Evolutionary conservation across 768 basidiomycete genomes (phyloP), one percentile per base, ranked within the genome.

Genomic region (Termitomyces sp.): DNA sequence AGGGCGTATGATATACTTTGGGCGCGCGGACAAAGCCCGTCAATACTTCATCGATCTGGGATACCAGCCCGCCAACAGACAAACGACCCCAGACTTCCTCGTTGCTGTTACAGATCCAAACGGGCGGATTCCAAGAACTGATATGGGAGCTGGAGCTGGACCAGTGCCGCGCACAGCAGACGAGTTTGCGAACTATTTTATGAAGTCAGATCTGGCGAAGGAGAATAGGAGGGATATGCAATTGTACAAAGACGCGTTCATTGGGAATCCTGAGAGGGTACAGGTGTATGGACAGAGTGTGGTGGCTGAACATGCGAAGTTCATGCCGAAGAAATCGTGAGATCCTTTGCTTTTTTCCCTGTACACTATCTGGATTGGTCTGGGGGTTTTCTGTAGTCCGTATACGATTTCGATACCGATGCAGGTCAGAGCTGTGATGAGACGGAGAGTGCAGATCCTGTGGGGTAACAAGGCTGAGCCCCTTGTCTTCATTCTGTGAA

Each of bases 1-100:
- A 66, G 88, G 90, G 14, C 75, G 77, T 26, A 85, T 88, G 79
- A 83, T 83, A n/a, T 94, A 88, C 74, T 93, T 82, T 60, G 92
- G 91, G 0, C 84, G 83, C 3, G 82, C 84, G 13, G 71, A 78
- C 49, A 70, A 80, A 50, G 92, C 91, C 0, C 75, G 84, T 23
- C 77, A 83, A 62, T 93, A 93, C 72, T 92, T 94, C 74, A 77
- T 87, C 58, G 79, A 85, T 61, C 81, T 89, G 79, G 84, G 85
- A 7, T 85, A 83, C 63, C 71, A 74, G 48, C 84, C 84, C 12
- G 78, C 79, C 5, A 78, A 81, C 58, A 75, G 86, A 36, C 86
- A 88, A 67, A 87, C 85, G 2, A 84, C 84, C 0, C 80, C 85
- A 9, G 86, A 87, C 65, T 88, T 85, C 68, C 72, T 88, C 23